A percentile compares a stretch with the other conserved stretches of the same genome.
Conservation (phyloP, 768 basidiomycete genomes). For the Leccinum ochraceum region DNA sequence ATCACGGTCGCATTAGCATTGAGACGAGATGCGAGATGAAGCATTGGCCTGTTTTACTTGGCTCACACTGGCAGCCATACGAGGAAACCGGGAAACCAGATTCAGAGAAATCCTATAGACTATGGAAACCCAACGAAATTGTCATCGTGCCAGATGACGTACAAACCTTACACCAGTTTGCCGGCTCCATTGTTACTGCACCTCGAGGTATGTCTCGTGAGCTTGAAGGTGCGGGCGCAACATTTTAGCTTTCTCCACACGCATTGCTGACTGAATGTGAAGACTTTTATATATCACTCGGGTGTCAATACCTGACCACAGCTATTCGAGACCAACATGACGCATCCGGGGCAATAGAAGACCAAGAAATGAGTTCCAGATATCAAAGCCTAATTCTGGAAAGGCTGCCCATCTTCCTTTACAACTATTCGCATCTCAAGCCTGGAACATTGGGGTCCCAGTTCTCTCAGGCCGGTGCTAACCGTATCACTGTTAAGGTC, state of each 20-base stretch:
- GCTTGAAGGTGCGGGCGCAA: slow-evolving; percentile 63
- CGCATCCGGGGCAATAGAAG: slow-evolving; percentile 47
- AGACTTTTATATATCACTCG: slow-evolving; percentile 76
- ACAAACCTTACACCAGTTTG: slow-evolving; percentile 72
- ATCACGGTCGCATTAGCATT: neutral
- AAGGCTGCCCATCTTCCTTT: slow-evolving; percentile 81
- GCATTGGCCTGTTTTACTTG: slow-evolving; percentile 66
- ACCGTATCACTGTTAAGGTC: slow-evolving; percentile 55
- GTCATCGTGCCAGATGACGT: slow-evolving; percentile 78
- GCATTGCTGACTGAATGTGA: neutral
- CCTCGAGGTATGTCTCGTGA: slow-evolving; percentile 88
- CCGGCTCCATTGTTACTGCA: slow-evolving; percentile 65
- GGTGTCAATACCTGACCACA: slow-evolving; percentile 66
- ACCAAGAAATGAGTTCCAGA: slow-evolving; percentile 45
- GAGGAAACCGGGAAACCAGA: slow-evolving; percentile 41
- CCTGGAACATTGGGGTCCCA: slow-evolving; percentile 57
- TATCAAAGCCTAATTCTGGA: slow-evolving; percentile 65
- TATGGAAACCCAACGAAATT: slow-evolving; percentile 65
- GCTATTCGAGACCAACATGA: slow-evolving; percentile 75
- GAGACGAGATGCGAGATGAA: slow-evolving; percentile 51
- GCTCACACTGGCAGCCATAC: slow-evolving; percentile 15
- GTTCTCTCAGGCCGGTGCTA: slow-evolving; percentile 42
- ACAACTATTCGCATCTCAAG: slow-evolving; percentile 71
- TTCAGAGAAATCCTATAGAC: slow-evolving; percentile 49
- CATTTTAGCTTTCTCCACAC: neutral